Evolutionary conservation across 2,329 filamentous ascomycete species (phyloP), one percentile per base, ranked within the genome.

Genomic region (Rachicladosporium sp.): DNA sequence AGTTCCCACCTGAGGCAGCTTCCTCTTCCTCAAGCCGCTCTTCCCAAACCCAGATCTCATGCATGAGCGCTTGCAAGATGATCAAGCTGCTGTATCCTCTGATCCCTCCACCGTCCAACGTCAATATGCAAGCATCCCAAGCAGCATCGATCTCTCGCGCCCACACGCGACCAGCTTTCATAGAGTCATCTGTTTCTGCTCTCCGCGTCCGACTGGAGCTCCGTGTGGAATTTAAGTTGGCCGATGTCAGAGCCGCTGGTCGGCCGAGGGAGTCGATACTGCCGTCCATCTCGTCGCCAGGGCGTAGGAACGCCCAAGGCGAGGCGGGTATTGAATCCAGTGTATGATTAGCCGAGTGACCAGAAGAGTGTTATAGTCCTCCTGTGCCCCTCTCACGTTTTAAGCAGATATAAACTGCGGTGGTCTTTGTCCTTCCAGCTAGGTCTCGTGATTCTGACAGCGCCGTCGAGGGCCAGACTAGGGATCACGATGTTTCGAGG

Each of bases 61-160:
- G 64, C 66, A 71, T 69, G 42, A 71, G 56, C 11, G 54, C 59
- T 46, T 68, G 56, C 32, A 71, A 49, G 19, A 71, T 70, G 37
- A 70, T 50, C 33, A 71, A 57, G 49, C 63, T 68, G 40, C 66
- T 66, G 54, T 70, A 70, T 43, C 68, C 68, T 41, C 68, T 58
- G 31, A 71, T 70, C 5, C 68, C 67, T 29, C 68, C 68, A 36
- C 68, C 68, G 53, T 71, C 60, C 31, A 68, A 50, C 1, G 66
- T 67, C 38, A 70, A 48, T 32, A 70, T 69, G 29, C 64, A 59
- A 38, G 67, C 64, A 37, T 66, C 60, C 67, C 67, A 70, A 33
- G 66, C 60, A 49, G 67, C 66, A 12, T 65, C 56, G 4, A 68
- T 49, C 10, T 50, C 47, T 43, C 54, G 50, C 31, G 63, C 59